Percentiles rank a stretch among this genome's conserved stretches.
These are phyloP conservation scores for Meyerozyma carpophila DNA, from an alignment of 1,139 yeast species.

Conservation along the genomic window DNA sequence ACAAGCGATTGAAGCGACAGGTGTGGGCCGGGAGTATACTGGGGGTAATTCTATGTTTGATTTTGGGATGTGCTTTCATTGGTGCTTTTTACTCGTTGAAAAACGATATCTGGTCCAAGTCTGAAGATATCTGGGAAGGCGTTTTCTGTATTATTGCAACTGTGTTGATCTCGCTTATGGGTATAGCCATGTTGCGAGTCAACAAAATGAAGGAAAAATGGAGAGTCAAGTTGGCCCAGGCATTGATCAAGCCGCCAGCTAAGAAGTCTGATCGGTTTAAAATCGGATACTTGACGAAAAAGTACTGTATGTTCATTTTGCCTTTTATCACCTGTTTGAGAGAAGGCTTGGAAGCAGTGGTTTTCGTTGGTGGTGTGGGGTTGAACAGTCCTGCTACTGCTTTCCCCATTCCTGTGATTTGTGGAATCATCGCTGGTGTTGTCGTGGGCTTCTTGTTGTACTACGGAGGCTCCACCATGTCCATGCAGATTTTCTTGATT, in stretches of 20 bases:
- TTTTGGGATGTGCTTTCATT: constrained; percentile 21
- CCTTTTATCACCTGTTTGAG: constrained; percentile 42
- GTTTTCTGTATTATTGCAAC: constrained; percentile 21
- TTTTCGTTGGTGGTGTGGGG: constrained; percentile 45
- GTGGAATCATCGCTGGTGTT: constrained; percentile 32
- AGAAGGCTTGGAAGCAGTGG: constrained; percentile 47
- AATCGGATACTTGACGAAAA: constrained; percentile 22
- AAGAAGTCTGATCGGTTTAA: constrained; percentile 12
- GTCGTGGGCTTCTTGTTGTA: constrained; percentile 32
- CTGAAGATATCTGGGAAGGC: constrained; percentile 26
- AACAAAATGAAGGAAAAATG: constrained; percentile 43
- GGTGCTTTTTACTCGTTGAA: constrained; percentile 19
- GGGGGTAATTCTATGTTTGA: constrained; percentile 18
- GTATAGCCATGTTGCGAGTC: constrained; percentile 23
- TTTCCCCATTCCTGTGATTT: constrained; percentile 33
- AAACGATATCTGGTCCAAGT: constrained; percentile 17
- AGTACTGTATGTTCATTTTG: constrained; percentile 34
- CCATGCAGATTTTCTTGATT: constrained; percentile 38
- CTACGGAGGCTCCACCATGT: constrained; percentile 37
- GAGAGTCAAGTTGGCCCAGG: constrained; percentile 44
- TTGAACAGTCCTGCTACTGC: constrained; percentile 34
- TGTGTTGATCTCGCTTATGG: constrained; percentile 23
- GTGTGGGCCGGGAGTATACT: constrained; percentile 22
- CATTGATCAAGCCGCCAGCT: constrained; percentile 17
- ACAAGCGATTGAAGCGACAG: constrained; percentile 47